Percentiles rank a stretch among this genome's conserved stretches.
Evolutionary conservation across 192 early-diverging fungal genomes (phyloP).

Genomic region (Backusella macrospora): DNA sequence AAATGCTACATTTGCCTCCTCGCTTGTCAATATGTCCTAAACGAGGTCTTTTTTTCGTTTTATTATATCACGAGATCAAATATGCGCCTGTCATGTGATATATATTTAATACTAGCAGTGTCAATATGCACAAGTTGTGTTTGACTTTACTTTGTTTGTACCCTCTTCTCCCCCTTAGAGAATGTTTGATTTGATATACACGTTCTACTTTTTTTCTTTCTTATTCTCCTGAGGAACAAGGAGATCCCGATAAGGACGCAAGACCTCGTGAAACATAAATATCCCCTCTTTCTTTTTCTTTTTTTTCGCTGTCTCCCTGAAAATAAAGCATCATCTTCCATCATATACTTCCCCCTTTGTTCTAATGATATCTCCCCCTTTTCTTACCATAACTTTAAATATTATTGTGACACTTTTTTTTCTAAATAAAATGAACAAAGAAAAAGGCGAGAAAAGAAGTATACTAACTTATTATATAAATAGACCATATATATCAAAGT

Average conservation of each 20-base stretch:
- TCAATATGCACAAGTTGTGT: background rate
- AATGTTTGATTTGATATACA: background rate
- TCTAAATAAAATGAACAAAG: constrained; percentile 16
- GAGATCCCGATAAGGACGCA: constrained; percentile 17
- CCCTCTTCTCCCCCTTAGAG: constrained; percentile 2
- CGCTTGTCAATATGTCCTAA: constrained; percentile 9
- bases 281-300: background rate
- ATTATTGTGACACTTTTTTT: background rate
- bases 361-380: background rate
- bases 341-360: background rate
- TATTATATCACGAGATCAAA: constrained; percentile 4
- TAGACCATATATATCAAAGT: background rate
- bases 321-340: constrained; percentile 14
- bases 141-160: constrained; percentile 2
- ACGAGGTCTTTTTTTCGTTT: background rate
- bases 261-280: constrained; percentile 16
- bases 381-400: constrained; percentile 6
- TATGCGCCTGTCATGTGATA: constrained; percentile 7
- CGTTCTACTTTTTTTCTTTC: constrained; percentile 14
- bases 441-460: background rate
- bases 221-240: constrained; percentile 4
- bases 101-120: background rate
- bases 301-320: background rate
- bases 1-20: background rate
- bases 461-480: background rate